Percentiles rank a stretch among this genome's conserved stretches.
Evolutionary conservation across 1,139 yeast species (phyloP).

Genomic region (Torulaspora globosa): DNA sequence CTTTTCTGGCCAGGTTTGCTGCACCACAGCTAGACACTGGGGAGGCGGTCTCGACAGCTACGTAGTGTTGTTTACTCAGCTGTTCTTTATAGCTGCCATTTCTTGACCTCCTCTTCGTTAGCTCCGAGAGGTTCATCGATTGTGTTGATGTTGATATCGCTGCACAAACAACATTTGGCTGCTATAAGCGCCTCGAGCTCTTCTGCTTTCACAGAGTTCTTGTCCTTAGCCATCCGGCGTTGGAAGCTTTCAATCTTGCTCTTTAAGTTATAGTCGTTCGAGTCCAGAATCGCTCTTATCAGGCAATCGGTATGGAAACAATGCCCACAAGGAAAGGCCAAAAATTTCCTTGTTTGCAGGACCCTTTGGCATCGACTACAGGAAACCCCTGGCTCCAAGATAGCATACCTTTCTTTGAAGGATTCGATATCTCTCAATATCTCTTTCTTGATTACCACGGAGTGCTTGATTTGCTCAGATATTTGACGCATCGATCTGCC

Average conservation of each 20-base stretch:
- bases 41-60: no score
- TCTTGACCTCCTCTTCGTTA: conserved; percentile 22
- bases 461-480: conserved; percentile 72
- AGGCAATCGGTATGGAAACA: conserved; percentile 87
- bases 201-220: conserved; percentile 27
- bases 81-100: conserved; percentile 26
- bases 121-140: conserved; percentile 54
- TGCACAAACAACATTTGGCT: conserved; percentile 74
- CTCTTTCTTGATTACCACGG: conserved; percentile 58
- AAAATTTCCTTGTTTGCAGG: conserved; percentile 66
- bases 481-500: conserved; percentile 60
- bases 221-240: conserved; percentile 39
- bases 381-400: conserved; percentile 79
- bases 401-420: conserved; percentile 47
- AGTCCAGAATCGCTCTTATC: conserved; percentile 53
- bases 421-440: conserved; percentile 56
- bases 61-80: no score
- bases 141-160: conserved; percentile 65
- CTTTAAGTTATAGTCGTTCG: conserved; percentile 66
- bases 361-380: conserved; percentile 69
- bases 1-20: no score
- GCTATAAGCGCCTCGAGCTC: conserved; percentile 56
- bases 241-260: conserved; percentile 57
- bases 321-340: conserved; percentile 87
- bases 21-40: no score